Evolutionary conservation across 2,329 filamentous ascomycete species (phyloP).

Genomic region (Beauveria bassiana): DNA sequence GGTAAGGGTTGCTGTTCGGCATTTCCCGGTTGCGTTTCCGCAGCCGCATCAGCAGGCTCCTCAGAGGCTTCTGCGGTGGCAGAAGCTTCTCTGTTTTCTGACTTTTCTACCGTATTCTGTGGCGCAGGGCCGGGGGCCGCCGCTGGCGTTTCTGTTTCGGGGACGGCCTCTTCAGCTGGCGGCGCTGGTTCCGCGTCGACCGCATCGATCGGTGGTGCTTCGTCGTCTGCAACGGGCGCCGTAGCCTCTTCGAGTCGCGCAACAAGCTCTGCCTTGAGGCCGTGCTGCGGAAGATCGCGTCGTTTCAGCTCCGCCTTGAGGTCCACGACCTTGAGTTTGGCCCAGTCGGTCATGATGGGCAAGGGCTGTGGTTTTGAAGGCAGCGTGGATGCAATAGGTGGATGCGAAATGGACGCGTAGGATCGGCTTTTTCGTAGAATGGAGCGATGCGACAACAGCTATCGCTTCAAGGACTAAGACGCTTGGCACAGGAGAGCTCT

Average conservation of each 20-base stretch:
- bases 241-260: constrained; percentile 45
- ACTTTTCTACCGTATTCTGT: constrained; percentile 7
- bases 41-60: neutral
- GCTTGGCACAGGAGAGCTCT: neutral
- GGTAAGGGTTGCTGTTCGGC: neutral
- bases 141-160: neutral
- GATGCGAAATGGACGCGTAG: neutral
- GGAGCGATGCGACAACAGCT: neutral
- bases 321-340: constrained; percentile 63
- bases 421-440: neutral
- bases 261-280: constrained; percentile 65
- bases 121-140: neutral
- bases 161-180: constrained; percentile 10
- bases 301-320: constrained; percentile 67
- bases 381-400: neutral
- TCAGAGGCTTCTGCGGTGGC: neutral
- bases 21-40: neutral
- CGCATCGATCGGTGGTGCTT: constrained; percentile 13
- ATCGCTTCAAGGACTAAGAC: neutral
- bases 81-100: neutral
- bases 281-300: constrained; percentile 60
- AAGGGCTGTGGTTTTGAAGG: neutral
- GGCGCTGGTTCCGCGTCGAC: constrained; percentile 14
- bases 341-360: constrained; percentile 42
- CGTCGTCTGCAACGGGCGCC: constrained; percentile 4